These are phyloP conservation scores for Triangularia verruculosa DNA, from an alignment of 2,329 filamentous ascomycete species.

Conservation along the genomic window DNA sequence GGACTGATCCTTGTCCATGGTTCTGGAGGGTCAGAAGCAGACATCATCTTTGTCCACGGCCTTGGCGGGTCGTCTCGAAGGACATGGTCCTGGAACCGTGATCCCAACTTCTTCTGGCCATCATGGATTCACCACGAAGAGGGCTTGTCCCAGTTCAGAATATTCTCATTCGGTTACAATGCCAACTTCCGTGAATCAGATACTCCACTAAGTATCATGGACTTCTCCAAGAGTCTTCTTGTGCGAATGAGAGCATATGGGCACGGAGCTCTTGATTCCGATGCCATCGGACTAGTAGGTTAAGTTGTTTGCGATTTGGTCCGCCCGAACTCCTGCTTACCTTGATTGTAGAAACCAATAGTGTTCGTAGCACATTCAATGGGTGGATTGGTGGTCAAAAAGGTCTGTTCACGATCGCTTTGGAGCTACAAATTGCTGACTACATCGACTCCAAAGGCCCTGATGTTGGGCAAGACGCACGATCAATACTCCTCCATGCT, in stretches of 20 bases:
- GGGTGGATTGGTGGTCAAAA: constrained; percentile 13
- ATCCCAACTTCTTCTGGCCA: constrained; percentile 9
- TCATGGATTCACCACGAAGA: constrained; percentile 7
- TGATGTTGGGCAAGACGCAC: neutral
- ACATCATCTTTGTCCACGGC: constrained; percentile 14
- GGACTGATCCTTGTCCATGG: neutral
- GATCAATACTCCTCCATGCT: constrained; percentile 3
- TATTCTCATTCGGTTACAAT: constrained; percentile 12
- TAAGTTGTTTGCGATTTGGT: too few relatives aligned
- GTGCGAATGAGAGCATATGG: constrained; percentile 2
- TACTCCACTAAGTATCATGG: neutral
- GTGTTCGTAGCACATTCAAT: constrained; percentile 14
- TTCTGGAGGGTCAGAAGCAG: neutral
- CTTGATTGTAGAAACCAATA: neutral
- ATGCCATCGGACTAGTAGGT: constrained; percentile 4
- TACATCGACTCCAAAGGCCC: neutral
- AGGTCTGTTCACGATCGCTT: neutral
- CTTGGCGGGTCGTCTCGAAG: constrained; percentile 6
- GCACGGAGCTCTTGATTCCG: neutral
- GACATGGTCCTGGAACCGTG: constrained; percentile 12
- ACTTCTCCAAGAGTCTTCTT: constrained; percentile 9
- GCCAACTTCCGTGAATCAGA: constrained; percentile 5
- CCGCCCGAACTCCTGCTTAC: neutral
- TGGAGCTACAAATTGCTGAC: neutral
- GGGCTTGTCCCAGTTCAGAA: neutral